Percentiles rank a stretch among this genome's conserved stretches.
Conservation (phyloP, 2,329 filamentous ascomycete species). For the Aureobasidium lini region DNA sequence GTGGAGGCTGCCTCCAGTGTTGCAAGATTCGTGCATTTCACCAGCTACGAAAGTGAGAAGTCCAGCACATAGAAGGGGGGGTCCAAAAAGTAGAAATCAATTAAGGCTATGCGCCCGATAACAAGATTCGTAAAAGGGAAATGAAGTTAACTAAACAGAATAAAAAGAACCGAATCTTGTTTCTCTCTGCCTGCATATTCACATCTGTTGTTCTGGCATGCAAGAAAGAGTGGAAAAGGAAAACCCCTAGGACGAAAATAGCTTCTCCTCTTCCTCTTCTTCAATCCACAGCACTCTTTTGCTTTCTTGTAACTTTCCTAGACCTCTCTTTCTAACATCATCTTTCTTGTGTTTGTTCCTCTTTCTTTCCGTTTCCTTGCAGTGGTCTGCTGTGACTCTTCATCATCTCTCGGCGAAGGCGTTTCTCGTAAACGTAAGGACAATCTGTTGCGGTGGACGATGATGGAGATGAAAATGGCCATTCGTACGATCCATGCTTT, state of each 20-base stretch:
- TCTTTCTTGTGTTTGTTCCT: not conserved
- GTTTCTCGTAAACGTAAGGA: constrained; percentile 9
- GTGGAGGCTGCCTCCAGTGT: too few species aligned
- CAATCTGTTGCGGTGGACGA: not conserved
- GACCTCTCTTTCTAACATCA: not conserved
- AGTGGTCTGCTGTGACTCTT: not conserved
- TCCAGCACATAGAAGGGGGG: too few species aligned
- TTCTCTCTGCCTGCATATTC: constrained; percentile 2
- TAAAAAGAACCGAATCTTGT: not conserved
- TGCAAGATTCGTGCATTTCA: too few species aligned
- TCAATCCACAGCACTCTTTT: not conserved
- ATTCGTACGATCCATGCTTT: not conserved
- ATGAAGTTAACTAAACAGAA: not conserved
- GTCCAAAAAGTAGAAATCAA: too few species aligned
- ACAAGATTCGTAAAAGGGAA: not conserved
- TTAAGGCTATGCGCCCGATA: too few species aligned
- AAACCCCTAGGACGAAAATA: not conserved
- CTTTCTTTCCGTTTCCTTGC: not conserved
- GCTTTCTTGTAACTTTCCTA: not conserved
- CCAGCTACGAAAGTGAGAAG: too few species aligned
- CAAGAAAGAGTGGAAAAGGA: not conserved
- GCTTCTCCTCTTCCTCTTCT: not conserved
- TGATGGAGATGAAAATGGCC: not conserved
- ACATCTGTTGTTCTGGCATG: not conserved
- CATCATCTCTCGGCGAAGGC: constrained; percentile 8